Evolutionary conservation across 2,329 filamentous ascomycete genomes (phyloP).

Genomic region (Penicillium corylophilum): DNA sequence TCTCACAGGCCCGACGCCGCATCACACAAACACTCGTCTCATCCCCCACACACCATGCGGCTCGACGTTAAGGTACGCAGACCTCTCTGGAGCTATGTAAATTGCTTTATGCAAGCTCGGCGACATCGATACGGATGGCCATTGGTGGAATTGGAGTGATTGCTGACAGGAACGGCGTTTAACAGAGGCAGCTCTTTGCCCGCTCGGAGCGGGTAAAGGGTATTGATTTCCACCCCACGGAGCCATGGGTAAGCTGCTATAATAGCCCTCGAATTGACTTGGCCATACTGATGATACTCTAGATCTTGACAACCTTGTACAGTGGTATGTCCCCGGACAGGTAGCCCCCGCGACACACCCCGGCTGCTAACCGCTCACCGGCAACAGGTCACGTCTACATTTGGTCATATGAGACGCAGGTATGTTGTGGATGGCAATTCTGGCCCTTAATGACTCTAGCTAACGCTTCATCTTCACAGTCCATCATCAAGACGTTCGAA

Average conservation of each 20-base stretch:
- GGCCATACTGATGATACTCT: conserved; percentile 21
- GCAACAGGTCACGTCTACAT: conserved; percentile 89
- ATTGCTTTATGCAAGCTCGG: not conserved
- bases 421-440: conserved; percentile 26
- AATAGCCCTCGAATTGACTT: not conserved
- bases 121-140: not conserved
- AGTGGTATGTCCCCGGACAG: conserved; percentile 65
- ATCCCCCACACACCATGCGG: conserved; percentile 50
- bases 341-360: conserved; percentile 8
- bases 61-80: conserved; percentile 59
- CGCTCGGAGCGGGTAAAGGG: conserved; percentile 95
- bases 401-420: conserved; percentile 95
- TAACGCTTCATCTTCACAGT: conserved; percentile 45
- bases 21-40: conserved; percentile 34
- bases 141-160: conserved; percentile 3
- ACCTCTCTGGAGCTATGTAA: conserved; percentile 5
- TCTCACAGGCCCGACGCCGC: conserved; percentile 33
- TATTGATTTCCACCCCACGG: conserved; percentile 94
- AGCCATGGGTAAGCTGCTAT: conserved; percentile 74
- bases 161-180: conserved; percentile 41
- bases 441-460: not conserved
- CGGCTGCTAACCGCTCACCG: conserved; percentile 25
- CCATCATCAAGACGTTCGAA: conserved; percentile 98
- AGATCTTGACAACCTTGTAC: conserved; percentile 88
- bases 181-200: conserved; percentile 76